Evolutionary conservation across 371 early-diverging fungal genomes (phyloP).

Genomic region (Globomyces sp.): DNA sequence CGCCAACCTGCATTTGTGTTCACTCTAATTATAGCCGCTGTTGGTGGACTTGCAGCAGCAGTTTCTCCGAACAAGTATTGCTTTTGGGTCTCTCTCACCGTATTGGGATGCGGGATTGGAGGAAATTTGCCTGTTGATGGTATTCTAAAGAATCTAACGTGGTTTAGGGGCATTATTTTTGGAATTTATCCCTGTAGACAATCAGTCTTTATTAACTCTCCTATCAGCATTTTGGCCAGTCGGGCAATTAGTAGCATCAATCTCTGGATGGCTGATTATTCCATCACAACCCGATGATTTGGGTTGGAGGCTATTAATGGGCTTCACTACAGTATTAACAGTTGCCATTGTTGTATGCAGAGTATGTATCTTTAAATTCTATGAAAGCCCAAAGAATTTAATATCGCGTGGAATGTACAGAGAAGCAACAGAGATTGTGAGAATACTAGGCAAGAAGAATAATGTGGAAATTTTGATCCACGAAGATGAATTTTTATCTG

Average conservation of each 20-base stretch:
- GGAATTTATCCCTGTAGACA: constrained; percentile 75
- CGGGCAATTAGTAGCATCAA: constrained; percentile 74
- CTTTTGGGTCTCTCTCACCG: constrained; percentile 63
- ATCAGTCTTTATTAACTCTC: constrained; percentile 77
- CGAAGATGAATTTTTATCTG: constrained; percentile 16
- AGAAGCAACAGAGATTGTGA: constrained; percentile 73
- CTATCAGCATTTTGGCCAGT: constrained; percentile 83
- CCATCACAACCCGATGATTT: constrained; percentile 11
- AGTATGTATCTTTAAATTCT: constrained; percentile 62
- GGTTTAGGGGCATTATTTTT: constrained; percentile 70
- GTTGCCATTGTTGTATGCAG: constrained; percentile 69
- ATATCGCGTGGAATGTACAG: constrained; percentile 61
- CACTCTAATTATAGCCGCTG: constrained; percentile 70
- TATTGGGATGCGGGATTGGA: constrained; percentile 80
- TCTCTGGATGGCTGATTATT: constrained; percentile 58
- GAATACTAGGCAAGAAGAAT: constrained; percentile 72
- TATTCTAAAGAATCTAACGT: constrained; percentile 22
- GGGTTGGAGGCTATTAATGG: constrained; percentile 30
- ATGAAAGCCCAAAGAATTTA: constrained; percentile 80
- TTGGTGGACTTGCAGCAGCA: constrained; percentile 70
- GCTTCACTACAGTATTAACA: constrained; percentile 54
- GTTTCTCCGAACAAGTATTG: constrained; percentile 62
- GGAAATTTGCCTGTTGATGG: constrained; percentile 91
- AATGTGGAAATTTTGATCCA: constrained; percentile 42
- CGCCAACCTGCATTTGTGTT: constrained; percentile 74